Evolutionary conservation across 2,329 filamentous ascomycete genomes (phyloP), one percentile per base, ranked within the genome.

Genomic region (Colletotrichum nymphaeae): DNA sequence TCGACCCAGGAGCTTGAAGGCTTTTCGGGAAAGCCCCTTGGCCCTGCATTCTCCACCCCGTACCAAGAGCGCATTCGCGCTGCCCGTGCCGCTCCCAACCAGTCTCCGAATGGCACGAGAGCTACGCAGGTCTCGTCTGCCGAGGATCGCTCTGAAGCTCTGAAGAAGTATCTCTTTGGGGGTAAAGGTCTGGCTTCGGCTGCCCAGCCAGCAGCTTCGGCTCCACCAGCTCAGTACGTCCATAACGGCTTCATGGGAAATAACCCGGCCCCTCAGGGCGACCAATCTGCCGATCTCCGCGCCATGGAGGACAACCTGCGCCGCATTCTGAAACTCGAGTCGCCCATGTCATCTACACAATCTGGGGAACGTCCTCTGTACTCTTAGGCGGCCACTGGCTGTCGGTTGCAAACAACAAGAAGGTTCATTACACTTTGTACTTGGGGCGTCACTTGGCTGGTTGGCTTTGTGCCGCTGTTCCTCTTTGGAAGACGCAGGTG

Each of bases 1-100:
- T 93, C 95, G 73, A 81, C 90, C 8, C 88, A 91, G 74, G 94
- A 97, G 79, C 84, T 95, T 58, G 91, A 94, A 75, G 88, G 88
- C 28, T 88, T 86, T 22, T 86, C 87, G 24, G 85, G 86, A 56
- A 86, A 84, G 58, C 84, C 86, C 35, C 88, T 91, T 76, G 93
- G 88, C 4, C 91, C 91, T 32, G 88, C 92, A 2, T 94, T 94
- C 80, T 92, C 93, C 5, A 93, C 92, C 0, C 89, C 90, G 0
- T 92, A 91, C 76, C 84, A 88, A 6, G 89, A 92, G 73, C 88
- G 90, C 56, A 91, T 92, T 72, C 87, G 86, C 69, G 90, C 89
- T 65, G 88, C 87, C 26, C 86, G 85, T 22, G 80, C 83, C 12
- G 75, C 78, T 66, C 79, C 76, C 14, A 67, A 74, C 58, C 74